phyloP scores from a whole-genome alignment of 2,329 filamentous ascomycete species.

The Pseudonectria foliicola region DNA sequence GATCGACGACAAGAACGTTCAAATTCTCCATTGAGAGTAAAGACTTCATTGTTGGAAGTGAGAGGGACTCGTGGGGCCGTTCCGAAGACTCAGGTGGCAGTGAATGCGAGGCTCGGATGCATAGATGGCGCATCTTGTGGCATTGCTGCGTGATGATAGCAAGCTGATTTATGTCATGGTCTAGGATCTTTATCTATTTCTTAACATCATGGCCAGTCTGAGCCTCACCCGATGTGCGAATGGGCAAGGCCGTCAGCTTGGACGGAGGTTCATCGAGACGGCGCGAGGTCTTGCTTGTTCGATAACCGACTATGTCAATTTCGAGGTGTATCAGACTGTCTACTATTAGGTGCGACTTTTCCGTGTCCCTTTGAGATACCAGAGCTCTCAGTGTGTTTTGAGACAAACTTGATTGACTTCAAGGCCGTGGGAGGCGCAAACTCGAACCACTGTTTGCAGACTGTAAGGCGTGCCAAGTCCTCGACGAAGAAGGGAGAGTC shows the following conservation, averaged over 20 bases:
- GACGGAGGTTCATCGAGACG: neutral
- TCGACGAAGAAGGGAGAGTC: constrained; percentile 12
- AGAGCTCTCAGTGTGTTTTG: constrained; percentile 3
- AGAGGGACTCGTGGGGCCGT: constrained; percentile 7
- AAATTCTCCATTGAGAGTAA: constrained; percentile 11
- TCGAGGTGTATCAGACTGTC: constrained; percentile 7
- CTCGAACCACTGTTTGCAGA: constrained; percentile 15
- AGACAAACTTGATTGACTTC: constrained; percentile 4
- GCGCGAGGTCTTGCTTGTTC: neutral
- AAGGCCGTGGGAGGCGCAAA: constrained; percentile 9
- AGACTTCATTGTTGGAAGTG: constrained; percentile 7
- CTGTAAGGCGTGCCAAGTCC: constrained; percentile 9
- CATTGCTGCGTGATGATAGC: constrained; percentile 4
- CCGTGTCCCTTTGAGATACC: neutral
- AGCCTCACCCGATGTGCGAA: neutral
- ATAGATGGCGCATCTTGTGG: constrained; percentile 6
- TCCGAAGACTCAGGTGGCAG: constrained; percentile 1
- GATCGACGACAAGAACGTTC: constrained; percentile 10
- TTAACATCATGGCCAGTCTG: neutral
- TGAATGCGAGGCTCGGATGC: constrained; percentile 5
- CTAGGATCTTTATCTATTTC: constrained; percentile 3
- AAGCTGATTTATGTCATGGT: constrained; percentile 9
- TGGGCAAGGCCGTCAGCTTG: neutral
- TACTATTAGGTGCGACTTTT: constrained; percentile 1
- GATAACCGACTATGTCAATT: constrained; percentile 4